Percentiles rank a stretch among this genome's conserved stretches.
Conservation (phyloP, 1,284 basidiomycete genomes). For the Bondarzewia mesenterica region DNA sequence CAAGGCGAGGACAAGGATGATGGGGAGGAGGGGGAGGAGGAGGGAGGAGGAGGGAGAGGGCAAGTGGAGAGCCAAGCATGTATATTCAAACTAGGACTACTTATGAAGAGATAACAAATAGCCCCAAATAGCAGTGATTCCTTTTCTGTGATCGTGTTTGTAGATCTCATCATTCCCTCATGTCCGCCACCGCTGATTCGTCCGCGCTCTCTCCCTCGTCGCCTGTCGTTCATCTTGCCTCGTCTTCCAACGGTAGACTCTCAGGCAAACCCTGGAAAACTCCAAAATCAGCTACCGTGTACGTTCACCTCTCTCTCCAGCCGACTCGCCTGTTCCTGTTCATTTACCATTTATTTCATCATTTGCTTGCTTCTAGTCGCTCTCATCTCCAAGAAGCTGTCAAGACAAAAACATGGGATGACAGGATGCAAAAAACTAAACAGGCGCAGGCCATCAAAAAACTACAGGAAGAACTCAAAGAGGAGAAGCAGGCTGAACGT, state of each 20-base stretch:
- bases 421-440: constrained; percentile 60
- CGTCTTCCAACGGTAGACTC: constrained; percentile 50
- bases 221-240: constrained; percentile 29
- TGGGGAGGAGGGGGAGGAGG: constrained; percentile 1
- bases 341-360: constrained; percentile 7
- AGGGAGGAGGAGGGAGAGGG: background rate
- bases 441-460: constrained; percentile 62
- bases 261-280: constrained; percentile 68
- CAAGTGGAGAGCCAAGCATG: no score
- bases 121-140: constrained; percentile 1
- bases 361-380: constrained; percentile 35
- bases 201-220: constrained; percentile 5
- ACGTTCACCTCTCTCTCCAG: constrained; percentile 15
- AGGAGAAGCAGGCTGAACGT: constrained; percentile 65
- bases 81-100: no score
- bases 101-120: background rate
- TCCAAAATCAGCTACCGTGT: constrained; percentile 57
- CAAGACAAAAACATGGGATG: constrained; percentile 59
- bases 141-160: no score
- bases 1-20: constrained; percentile 7
- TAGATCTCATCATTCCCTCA: background rate
- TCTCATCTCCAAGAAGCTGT: constrained; percentile 58
- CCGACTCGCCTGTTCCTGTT: constrained; percentile 1
- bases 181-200: background rate
- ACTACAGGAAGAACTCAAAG: constrained; percentile 61